These are phyloP conservation scores for Hygrophila difformis DNA, from an alignment of 257 asterid genomes.

Conservation along the genomic window DNA sequence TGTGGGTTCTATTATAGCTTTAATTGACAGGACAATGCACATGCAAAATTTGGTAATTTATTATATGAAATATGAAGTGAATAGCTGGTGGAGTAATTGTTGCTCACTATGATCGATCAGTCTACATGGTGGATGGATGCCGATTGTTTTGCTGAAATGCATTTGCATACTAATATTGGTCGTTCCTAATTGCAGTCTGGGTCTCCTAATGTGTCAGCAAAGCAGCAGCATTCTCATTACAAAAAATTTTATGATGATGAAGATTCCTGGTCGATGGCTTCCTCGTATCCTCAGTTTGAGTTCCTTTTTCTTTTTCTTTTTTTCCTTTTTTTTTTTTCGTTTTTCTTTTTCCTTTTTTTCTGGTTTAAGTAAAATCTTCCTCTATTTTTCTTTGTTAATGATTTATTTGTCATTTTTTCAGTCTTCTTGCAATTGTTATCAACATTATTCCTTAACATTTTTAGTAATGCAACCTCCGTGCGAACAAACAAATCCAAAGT, in stretches of 20 bases:
- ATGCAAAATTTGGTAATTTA: constrained; percentile 5
- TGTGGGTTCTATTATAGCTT: not conserved
- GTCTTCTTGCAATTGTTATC: constrained; percentile 10
- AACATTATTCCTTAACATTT: constrained; percentile 30
- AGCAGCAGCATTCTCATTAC: constrained; percentile 27
- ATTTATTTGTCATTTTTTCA: not conserved
- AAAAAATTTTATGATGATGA: constrained; percentile 47
- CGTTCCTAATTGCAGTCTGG: constrained; percentile 31
- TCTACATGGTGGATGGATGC: constrained; percentile 1
- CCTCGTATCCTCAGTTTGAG: constrained; percentile 60
- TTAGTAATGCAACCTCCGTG: constrained; percentile 80
- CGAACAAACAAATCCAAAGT: constrained; percentile 48
- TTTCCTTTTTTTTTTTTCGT: not conserved
- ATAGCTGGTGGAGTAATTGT: not conserved
- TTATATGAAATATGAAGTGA: not conserved
- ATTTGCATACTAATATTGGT: constrained; percentile 18
- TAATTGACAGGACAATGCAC: not conserved
- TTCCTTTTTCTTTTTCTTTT: constrained; percentile 1
- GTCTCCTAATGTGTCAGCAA: constrained; percentile 34
- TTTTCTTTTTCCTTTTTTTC: too few species aligned
- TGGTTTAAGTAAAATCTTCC: too few species aligned
- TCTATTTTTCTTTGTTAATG: too few species aligned
- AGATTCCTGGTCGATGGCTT: constrained; percentile 72
- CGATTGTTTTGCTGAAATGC: not conserved
- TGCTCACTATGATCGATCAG: too few species aligned